phyloP scores from a whole-genome alignment of 257 asterid genomes.

The Jacaranda copaia region DNA sequence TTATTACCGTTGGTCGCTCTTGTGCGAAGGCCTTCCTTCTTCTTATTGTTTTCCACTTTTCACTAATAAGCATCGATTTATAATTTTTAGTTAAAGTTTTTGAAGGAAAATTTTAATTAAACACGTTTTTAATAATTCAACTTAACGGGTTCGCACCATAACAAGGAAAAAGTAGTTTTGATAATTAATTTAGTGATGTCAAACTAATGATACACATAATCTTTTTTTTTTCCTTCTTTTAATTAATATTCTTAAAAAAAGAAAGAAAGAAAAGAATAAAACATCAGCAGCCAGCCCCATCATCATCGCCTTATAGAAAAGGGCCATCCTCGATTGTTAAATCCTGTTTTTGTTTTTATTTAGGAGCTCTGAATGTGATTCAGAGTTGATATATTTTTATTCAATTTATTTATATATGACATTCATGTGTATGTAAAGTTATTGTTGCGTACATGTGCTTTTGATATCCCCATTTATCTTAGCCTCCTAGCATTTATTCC shows the following conservation, averaged over 20 bases:
- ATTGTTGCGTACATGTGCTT: constrained; percentile 70
- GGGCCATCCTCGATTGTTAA: constrained; percentile 32
- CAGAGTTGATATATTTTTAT: constrained; percentile 17
- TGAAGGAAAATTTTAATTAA: not conserved
- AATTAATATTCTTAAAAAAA: not conserved
- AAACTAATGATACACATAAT: not conserved
- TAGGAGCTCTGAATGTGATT: constrained; percentile 31
- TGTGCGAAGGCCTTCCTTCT: not conserved
- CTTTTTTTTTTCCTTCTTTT: not conserved
- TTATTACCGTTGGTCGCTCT: constrained; percentile 25
- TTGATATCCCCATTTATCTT: constrained; percentile 50
- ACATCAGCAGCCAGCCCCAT: constrained; percentile 4
- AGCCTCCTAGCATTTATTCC: constrained; percentile 37
- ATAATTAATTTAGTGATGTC: not conserved
- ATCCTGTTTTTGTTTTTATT: constrained; percentile 7
- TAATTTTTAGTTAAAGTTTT: not conserved
- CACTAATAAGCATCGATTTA: not conserved
- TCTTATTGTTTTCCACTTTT: no score
- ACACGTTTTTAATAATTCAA: not conserved
- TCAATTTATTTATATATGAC: constrained; percentile 9
- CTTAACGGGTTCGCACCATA: not conserved
- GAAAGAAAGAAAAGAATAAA: not conserved
- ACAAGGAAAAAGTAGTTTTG: not conserved
- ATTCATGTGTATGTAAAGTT: constrained; percentile 39
- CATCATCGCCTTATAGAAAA: constrained; percentile 41